Conservation (phyloP, 78 protist genomes). For the Dictyostelium purpureum region DNA sequence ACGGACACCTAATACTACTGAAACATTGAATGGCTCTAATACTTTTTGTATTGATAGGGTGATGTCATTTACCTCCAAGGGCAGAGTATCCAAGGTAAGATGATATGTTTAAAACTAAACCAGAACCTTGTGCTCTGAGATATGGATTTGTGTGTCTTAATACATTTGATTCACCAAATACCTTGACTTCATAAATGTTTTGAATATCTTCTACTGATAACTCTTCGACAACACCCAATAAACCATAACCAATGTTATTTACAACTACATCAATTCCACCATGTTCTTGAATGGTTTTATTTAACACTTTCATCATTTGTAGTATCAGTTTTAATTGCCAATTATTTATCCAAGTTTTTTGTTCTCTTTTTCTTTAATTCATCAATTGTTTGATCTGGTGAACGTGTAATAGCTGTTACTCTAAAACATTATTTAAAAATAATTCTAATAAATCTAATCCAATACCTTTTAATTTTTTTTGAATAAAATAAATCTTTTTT, state of each 20-base stretch:
- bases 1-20: not conserved
- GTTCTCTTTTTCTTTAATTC: too few species aligned
- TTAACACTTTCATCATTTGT: not conserved
- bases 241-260: not conserved
- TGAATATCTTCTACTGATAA: not conserved
- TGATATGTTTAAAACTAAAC: not conserved
- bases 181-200: conserved; percentile 33
- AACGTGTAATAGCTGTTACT: conserved; percentile 24
- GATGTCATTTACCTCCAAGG: not conserved
- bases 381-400: not conserved
- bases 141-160: not conserved
- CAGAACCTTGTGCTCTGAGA: conserved; percentile 3
- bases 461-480: too few species aligned
- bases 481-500: too few species aligned
- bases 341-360: not conserved
- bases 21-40: not conserved
- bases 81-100: not conserved
- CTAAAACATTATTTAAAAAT: not conserved
- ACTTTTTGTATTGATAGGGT: not conserved
- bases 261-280: conserved; percentile 12
- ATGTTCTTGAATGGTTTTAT: not conserved
- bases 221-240: conserved; percentile 16
- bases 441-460: not conserved
- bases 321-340: not conserved
- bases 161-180: conserved; percentile 44